phyloP scores from a whole-genome alignment of 441 rosid genomes.

The Capsella rubella region DNA sequence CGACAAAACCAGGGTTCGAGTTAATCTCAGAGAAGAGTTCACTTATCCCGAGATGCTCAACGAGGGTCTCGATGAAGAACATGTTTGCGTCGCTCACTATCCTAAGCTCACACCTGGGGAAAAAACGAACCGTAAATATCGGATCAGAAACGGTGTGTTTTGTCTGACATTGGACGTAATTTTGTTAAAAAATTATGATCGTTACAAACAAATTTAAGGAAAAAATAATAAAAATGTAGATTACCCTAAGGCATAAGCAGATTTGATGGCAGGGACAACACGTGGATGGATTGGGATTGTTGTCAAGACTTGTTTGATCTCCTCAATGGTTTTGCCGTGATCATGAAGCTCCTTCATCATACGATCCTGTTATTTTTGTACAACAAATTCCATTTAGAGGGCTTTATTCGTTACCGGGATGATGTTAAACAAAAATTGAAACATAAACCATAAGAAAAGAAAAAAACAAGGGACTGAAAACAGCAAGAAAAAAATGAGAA shows the following conservation, averaged over 20 bases:
- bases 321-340: constrained; percentile 51
- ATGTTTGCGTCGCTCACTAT: constrained; percentile 83
- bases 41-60: constrained; percentile 65
- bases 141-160: constrained; percentile 9
- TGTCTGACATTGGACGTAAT: neutral
- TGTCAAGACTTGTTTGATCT: constrained; percentile 50
- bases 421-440: neutral
- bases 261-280: constrained; percentile 63
- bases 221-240: neutral
- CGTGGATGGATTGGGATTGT: constrained; percentile 62
- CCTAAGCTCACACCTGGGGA: constrained; percentile 71
- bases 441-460: neutral
- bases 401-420: neutral
- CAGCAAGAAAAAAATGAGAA: neutral
- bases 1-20: constrained; percentile 67
- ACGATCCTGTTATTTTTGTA: constrained; percentile 42
- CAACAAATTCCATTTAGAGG: neutral
- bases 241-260: constrained; percentile 63
- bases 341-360: constrained; percentile 62
- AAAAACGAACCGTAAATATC: constrained; percentile 5
- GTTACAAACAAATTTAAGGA: too few relatives aligned
- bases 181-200: neutral
- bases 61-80: constrained; percentile 79
- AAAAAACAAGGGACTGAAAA: neutral
- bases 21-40: constrained; percentile 71